phyloP scores from a whole-genome alignment of 768 basidiomycete genomes.

The Harrya chromipes region DNA sequence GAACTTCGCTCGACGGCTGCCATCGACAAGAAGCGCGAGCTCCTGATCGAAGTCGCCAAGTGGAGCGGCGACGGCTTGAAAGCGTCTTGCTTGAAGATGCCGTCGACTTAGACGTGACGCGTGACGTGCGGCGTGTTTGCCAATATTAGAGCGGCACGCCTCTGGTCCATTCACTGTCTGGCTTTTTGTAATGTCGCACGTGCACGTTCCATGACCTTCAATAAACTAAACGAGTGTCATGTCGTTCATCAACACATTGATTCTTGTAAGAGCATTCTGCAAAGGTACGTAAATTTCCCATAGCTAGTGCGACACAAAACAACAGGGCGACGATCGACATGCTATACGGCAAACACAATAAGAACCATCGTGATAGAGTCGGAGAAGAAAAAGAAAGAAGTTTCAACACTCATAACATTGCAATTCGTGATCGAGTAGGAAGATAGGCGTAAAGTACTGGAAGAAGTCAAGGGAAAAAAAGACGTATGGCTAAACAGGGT shows the following conservation, averaged over 20 bases:
- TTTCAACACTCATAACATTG: conserved; percentile 2
- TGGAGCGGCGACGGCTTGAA: conserved; percentile 86
- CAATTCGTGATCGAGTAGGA: conserved; percentile 9
- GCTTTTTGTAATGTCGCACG: too few relatives aligned
- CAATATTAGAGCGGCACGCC: too few relatives aligned
- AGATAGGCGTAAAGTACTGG: conserved; percentile 9
- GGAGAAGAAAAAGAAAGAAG: not conserved
- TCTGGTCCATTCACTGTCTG: too few relatives aligned
- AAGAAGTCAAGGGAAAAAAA: conserved; percentile 4
- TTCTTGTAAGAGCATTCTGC: conserved; percentile 3
- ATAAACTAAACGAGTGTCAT: not conserved
- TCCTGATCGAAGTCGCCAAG: conserved; percentile 73
- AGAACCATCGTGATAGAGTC: conserved; percentile 11
- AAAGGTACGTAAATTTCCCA: conserved; percentile 8
- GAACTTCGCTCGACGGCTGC: conserved; percentile 74
- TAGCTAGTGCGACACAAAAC: conserved; percentile 27
- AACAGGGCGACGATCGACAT: conserved; percentile 24
- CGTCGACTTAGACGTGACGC: conserved; percentile 41
- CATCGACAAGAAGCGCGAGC: conserved; percentile 70
- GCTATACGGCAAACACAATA: conserved; percentile 12
- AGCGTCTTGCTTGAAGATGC: conserved; percentile 77
- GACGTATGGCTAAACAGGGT: not conserved
- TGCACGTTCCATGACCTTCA: not conserved
- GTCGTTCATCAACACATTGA: too few relatives aligned
- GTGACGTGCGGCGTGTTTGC: too few relatives aligned